Conservation (phyloP, 1,284 basidiomycete species). For the Lignosus rhinocerotis region DNA sequence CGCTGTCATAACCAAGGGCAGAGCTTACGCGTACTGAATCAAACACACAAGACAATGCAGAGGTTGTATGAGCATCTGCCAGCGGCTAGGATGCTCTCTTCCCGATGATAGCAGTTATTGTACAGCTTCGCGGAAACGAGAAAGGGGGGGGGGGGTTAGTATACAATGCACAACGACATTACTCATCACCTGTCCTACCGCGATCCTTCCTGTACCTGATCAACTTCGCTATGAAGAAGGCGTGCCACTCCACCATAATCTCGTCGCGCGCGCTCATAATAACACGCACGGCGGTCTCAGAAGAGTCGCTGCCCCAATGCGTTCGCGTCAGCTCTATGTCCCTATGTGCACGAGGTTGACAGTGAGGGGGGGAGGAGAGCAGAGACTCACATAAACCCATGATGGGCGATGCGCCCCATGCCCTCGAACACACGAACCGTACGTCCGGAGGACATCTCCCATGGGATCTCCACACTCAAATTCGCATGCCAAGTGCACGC, state of each 20-base stretch:
- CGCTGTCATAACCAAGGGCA: no score
- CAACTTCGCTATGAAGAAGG: conserved; percentile 5
- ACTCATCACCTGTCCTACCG: not conserved
- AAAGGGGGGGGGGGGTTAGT: not conserved
- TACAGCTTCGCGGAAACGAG: no score
- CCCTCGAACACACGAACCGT: conserved; percentile 14
- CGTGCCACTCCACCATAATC: conserved; percentile 13
- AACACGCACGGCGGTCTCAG: conserved; percentile 4
- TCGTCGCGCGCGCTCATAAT: conserved; percentile 9
- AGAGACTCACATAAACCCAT: conserved; percentile 22
- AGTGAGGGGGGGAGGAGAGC: not conserved
- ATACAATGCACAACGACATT: not conserved
- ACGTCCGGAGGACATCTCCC: not conserved
- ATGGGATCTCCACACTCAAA: not conserved
- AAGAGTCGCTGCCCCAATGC: not conserved
- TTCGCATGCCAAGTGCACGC: conserved; percentile 25
- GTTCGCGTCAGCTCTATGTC: not conserved
- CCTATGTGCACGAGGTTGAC: not conserved
- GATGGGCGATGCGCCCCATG: conserved; percentile 18
- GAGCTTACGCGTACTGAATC: no score
- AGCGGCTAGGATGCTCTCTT: no score
- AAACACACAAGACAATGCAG: no score
- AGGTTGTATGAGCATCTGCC: no score
- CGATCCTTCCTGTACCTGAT: conserved; percentile 10
- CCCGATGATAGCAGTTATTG: no score